A percentile compares a stretch with the other conserved stretches of the same genome.
These are phyloP conservation scores for Serendipita indica DNA, from an alignment of 768 basidiomycete species.

Conservation along the genomic window DNA sequence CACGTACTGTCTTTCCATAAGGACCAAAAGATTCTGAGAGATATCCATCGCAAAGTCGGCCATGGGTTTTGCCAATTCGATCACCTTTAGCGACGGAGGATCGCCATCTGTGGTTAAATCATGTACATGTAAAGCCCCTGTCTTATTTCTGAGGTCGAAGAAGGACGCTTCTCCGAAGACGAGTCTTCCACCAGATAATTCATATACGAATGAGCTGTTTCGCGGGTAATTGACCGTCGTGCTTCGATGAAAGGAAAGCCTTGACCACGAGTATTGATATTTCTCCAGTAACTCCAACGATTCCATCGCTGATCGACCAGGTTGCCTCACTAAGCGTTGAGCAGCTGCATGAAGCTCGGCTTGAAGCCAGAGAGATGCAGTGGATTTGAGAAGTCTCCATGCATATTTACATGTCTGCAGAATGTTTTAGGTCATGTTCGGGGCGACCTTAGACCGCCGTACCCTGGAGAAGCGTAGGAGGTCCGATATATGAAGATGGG, in stretches of 20 bases:
- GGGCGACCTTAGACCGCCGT: no score
- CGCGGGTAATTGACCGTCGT: background rate
- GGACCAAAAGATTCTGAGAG: background rate
- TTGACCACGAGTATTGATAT: background rate
- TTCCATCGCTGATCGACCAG: background rate
- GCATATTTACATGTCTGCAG: background rate
- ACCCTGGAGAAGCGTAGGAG: no score
- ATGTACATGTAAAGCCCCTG: background rate
- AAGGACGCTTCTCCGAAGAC: background rate
- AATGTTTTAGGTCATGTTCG: background rate
- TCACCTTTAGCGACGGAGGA: background rate
- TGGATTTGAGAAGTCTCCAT: background rate
- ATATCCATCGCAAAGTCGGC: conserved; percentile 8
- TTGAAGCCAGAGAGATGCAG: background rate
- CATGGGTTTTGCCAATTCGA: background rate
- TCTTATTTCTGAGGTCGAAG: background rate
- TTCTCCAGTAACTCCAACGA: background rate
- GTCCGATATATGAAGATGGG: no score
- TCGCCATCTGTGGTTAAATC: background rate
- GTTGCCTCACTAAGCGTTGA: background rate
- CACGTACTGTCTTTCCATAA: background rate
- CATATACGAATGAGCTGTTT: background rate
- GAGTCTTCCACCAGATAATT: conserved; percentile 2
- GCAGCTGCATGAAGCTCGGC: background rate
- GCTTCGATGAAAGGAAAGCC: background rate